Evolutionary conservation across 1,139 yeast genomes (phyloP).

Genomic region (Blastobotrys aristatus): DNA sequence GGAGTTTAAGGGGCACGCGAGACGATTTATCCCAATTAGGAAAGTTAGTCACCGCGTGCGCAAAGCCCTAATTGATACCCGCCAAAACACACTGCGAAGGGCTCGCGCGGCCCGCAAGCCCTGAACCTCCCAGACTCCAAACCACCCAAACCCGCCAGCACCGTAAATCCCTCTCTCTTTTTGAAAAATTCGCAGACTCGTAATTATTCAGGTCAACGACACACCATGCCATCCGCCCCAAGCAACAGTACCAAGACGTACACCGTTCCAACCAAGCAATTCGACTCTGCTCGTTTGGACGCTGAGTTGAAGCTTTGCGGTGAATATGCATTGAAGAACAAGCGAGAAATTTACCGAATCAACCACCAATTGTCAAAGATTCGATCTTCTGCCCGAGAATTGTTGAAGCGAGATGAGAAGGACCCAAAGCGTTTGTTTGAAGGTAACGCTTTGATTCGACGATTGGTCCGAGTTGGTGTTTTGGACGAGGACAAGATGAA

Average conservation of each 20-base stretch:
- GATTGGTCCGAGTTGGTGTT: constrained; percentile 98
- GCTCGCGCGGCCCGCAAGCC: neutral
- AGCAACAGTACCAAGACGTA: constrained; percentile 99
- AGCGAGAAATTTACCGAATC: constrained; percentile 99
- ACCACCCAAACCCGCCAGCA: neutral
- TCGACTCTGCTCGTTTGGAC: constrained; percentile 98
- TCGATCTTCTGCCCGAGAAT: constrained; percentile 99
- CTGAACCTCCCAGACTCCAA: neutral
- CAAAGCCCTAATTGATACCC: no score
- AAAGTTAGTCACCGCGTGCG: no score
- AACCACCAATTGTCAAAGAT: constrained; percentile 98
- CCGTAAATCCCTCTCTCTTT: no score
- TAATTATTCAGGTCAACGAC: neutral
- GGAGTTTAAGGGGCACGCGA: no score
- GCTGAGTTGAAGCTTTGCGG: constrained; percentile 95
- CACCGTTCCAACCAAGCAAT: constrained; percentile 99
- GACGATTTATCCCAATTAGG: no score
- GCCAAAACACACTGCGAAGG: no score
- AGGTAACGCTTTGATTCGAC: constrained; percentile 98
- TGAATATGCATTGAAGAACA: constrained; percentile 99
- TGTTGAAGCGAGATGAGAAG: constrained; percentile 99
- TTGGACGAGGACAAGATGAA: constrained; percentile 99
- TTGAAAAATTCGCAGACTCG: no score
- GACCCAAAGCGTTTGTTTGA: constrained; percentile 99
- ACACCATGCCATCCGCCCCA: constrained; percentile 43